Percentiles rank a stretch among this genome's conserved stretches.
phyloP scores from a whole-genome alignment of 2,329 filamentous ascomycete species.

The Diaporthe ilicicola region DNA sequence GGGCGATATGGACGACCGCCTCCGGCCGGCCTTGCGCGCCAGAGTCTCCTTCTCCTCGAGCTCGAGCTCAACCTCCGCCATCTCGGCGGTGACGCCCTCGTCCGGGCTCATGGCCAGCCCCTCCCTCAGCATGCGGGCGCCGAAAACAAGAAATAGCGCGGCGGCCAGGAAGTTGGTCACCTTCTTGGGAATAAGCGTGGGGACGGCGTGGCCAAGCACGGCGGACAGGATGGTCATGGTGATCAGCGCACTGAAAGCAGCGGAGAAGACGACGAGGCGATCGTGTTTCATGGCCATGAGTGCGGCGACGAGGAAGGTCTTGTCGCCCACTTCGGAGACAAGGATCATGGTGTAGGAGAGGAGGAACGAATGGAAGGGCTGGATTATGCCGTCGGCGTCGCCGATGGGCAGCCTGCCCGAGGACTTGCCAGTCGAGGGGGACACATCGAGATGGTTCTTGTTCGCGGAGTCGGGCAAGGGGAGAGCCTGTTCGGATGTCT shows the following conservation, averaged over 20 bases:
- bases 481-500: constrained; percentile 77
- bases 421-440: constrained; percentile 41
- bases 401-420: constrained; percentile 47
- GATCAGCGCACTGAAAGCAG: constrained; percentile 89
- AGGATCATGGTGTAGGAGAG: constrained; percentile 97
- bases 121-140: constrained; percentile 83
- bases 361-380: constrained; percentile 86
- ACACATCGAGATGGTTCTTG: constrained; percentile 68
- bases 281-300: constrained; percentile 99
- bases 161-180: constrained; percentile 89
- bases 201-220: constrained; percentile 89
- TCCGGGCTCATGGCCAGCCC: constrained; percentile 88
- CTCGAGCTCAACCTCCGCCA: constrained; percentile 96
- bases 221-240: constrained; percentile 96
- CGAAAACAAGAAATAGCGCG: constrained; percentile 88
- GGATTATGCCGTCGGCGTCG: constrained; percentile 70
- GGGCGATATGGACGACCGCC: constrained; percentile 75
- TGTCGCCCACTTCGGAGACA: constrained; percentile 96
- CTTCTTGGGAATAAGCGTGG: constrained; percentile 87
- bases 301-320: constrained; percentile 96
- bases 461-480: constrained; percentile 73
- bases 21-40: constrained; percentile 71
- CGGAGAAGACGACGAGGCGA: constrained; percentile 90
- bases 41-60: constrained; percentile 90
- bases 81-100: constrained; percentile 93